Evolutionary conservation across 495 filamentous ascomycete species (phyloP).

Genomic region (Hypomontagnella monticulosa): DNA sequence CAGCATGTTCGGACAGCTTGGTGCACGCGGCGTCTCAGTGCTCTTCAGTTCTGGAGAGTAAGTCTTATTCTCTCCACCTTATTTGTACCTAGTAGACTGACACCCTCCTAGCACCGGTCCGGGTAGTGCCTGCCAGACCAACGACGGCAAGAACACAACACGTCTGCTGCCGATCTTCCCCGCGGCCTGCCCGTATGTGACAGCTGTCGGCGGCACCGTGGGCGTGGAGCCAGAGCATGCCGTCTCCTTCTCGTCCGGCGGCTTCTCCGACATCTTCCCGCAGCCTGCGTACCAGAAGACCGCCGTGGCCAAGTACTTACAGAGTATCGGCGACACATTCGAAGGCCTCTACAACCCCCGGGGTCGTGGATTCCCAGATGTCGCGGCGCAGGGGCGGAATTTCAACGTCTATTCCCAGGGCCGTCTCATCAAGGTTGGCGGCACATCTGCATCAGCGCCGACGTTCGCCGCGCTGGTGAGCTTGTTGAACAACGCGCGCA

Average conservation of each 20-base stretch:
- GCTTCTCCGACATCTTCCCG: conserved; percentile 70
- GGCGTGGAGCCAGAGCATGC: conserved; percentile 66
- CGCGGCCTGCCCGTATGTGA: conserved; percentile 74
- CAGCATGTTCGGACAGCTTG: conserved; percentile 70
- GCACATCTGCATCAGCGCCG: conserved; percentile 50
- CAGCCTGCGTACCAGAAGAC: conserved; percentile 66
- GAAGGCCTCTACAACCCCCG: conserved; percentile 59
- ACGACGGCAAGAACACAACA: conserved; percentile 73
- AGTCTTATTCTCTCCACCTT: conserved; percentile 4
- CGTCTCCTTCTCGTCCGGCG: conserved; percentile 67
- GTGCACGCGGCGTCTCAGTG: conserved; percentile 78
- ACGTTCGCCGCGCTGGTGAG: conserved; percentile 59
- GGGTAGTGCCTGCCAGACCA: conserved; percentile 70
- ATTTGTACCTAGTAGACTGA: conserved; percentile 4
- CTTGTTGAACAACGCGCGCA: conserved; percentile 66
- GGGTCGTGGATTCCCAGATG: conserved; percentile 74
- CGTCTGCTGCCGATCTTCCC: conserved; percentile 72
- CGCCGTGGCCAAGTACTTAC: conserved; percentile 63
- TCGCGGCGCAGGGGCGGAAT: conserved; percentile 67
- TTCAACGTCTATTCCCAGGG: conserved; percentile 61
- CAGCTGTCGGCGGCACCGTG: conserved; percentile 73
- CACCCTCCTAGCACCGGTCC: conserved; percentile 60
- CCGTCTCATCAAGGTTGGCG: conserved; percentile 53
- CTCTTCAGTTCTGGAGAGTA: conserved; percentile 77
- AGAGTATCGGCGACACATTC: conserved; percentile 43